Evolutionary conservation across 2,329 filamentous ascomycete genomes (phyloP).

Genomic region (Fusarium pseudocircinatum): DNA sequence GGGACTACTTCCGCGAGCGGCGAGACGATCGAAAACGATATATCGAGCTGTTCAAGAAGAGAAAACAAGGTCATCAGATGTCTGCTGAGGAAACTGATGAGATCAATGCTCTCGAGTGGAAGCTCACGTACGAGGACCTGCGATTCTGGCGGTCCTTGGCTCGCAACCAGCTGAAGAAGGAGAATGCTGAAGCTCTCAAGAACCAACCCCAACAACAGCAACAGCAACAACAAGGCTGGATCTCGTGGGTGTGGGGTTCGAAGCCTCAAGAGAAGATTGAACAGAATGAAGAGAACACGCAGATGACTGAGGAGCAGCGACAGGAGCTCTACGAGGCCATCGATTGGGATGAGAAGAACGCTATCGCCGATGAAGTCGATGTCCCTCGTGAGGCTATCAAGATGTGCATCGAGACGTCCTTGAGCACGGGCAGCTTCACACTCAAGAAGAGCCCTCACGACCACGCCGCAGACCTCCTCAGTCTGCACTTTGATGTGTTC

Average conservation of each 20-base stretch:
- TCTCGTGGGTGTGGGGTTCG: slow-evolving; percentile 90
- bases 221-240: slow-evolving; percentile 84
- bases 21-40: slow-evolving; percentile 89
- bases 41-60: slow-evolving; percentile 96
- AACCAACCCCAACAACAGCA: slow-evolving; percentile 63
- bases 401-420: slow-evolving; percentile 87
- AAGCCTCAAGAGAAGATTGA: slow-evolving; percentile 72
- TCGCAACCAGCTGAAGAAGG: slow-evolving; percentile 92
- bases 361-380: slow-evolving; percentile 86
- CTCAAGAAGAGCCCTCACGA: slow-evolving; percentile 74
- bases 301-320: slow-evolving; percentile 94
- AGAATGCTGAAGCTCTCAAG: slow-evolving; percentile 90
- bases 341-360: slow-evolving; percentile 97
- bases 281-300: slow-evolving; percentile 73
- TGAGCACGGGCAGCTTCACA: slow-evolving; percentile 97
- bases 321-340: slow-evolving; percentile 98
- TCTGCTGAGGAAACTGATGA: slow-evolving; percentile 76
- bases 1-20: slow-evolving; percentile 93
- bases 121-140: slow-evolving; percentile 92
- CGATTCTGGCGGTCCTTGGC: slow-evolving; percentile 97
- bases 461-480: slow-evolving; percentile 82
- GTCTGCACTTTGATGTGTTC: slow-evolving; percentile 94
- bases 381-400: slow-evolving; percentile 91
- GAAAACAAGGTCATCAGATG: slow-evolving; percentile 78
- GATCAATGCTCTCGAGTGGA: slow-evolving; percentile 81